Evolutionary conservation across 1,284 basidiomycete species (phyloP), one percentile per base, ranked within the genome.

Genomic region (Agroathelia rolfsii): DNA sequence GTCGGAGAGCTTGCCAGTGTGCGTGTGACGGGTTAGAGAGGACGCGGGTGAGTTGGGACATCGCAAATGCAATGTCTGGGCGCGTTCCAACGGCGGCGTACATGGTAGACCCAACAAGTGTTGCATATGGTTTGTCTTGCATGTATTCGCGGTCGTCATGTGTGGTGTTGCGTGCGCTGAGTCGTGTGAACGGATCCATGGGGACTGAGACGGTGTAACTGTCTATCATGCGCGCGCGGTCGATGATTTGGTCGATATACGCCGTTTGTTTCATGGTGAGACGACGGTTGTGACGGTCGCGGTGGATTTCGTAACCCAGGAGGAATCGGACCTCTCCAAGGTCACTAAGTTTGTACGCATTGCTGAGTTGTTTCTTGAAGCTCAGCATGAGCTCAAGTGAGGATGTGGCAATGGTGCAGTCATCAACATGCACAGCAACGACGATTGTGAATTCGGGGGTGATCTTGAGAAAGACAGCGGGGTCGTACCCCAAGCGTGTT

Each of bases 401-500:
- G n/a, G n/a, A n/a, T n/a, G n/a, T 36, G 9, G 46, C 37, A 17
- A 53, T 43, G 20, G 50, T 49, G 4, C 50, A 48, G 40, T 58
- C 55, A 32, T 59, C 49, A 25, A 59, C 48, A 13, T 55, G 51
- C 21, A 55, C 45, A 2, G 42, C 42, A n/a, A 51, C 47, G 14
- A 59, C 34, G n/a, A 53, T 46, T 6, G 40, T 42, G 6, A 37
- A 39, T 9, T 39, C 35, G 29, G 39, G 37, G 10, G 39, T 26
- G 9, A 41, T 28, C 25, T 44, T 45, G 34, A 47, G 46, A 38
- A 49, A 58, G 11, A 54, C 34, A n/a, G 46, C 44, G 11, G 49
- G 38, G 23, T 55, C 46, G 5, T 40, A 34, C 3, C 36, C 20
- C 19, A 34, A 37, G 13, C 32, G 23, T 6, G 28, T 39, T 33